A percentile compares a stretch with the other conserved stretches of the same genome.
These are phyloP conservation scores for Athelia sp. DNA, from an alignment of 1,284 basidiomycete genomes.

Conservation along the genomic window DNA sequence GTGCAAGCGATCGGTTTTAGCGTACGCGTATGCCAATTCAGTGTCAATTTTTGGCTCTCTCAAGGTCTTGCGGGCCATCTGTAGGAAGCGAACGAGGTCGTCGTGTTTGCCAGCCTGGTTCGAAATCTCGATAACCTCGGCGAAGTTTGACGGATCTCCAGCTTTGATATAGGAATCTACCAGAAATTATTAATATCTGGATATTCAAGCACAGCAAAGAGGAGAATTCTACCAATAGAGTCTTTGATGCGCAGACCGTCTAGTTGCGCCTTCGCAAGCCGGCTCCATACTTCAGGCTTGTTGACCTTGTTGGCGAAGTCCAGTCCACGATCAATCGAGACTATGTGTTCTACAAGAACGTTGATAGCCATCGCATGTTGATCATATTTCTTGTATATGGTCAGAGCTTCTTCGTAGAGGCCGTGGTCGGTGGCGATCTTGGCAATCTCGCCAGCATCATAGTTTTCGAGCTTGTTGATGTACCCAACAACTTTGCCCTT, in stretches of 20 bases:
- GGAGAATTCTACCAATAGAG: slow-evolving; percentile 66
- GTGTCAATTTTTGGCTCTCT: slow-evolving; percentile 99
- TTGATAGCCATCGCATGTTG: slow-evolving; percentile 95
- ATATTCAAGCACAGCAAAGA: background rate
- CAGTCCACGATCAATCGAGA: slow-evolving; percentile 94
- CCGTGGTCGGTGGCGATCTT: slow-evolving; percentile 97
- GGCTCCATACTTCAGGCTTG: slow-evolving; percentile 94
- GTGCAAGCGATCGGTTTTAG: slow-evolving; percentile 93
- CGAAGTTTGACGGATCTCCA: slow-evolving; percentile 92
- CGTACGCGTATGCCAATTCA: slow-evolving; percentile 93
- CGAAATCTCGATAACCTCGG: slow-evolving; percentile 96
- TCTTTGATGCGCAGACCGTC: slow-evolving; percentile 99
- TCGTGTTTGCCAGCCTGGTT: slow-evolving; percentile 97
- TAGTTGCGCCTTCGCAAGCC: slow-evolving; percentile 98
- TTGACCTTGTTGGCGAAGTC: slow-evolving; percentile 98
- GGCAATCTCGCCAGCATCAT: slow-evolving; percentile 93
- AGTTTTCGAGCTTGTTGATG: slow-evolving; percentile 96
- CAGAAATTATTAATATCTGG: background rate
- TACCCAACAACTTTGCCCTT: slow-evolving; percentile 98
- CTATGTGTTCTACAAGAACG: slow-evolving; percentile 97
- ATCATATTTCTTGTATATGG: slow-evolving; percentile 94
- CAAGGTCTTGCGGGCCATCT: slow-evolving; percentile 98
- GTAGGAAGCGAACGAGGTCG: slow-evolving; percentile 94
- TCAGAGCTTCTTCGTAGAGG: slow-evolving; percentile 94
- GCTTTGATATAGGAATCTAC: slow-evolving; percentile 98